Conservation (phyloP, 352 stramenopile genomes). For the Globisporangium nodosum region DNA sequence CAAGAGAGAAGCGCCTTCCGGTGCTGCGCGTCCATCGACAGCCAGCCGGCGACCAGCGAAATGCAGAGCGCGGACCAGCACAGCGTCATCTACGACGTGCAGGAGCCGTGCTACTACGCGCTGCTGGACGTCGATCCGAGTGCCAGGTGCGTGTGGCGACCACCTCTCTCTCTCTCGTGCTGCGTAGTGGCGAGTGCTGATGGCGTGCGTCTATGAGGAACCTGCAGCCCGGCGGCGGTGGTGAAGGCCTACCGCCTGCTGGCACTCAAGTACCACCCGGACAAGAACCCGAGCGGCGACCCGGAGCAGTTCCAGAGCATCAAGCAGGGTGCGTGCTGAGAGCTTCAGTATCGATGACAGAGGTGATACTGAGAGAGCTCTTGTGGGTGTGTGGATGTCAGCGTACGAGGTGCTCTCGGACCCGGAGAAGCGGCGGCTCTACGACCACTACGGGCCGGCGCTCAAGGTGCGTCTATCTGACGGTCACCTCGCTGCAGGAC, state of each 20-base stretch:
- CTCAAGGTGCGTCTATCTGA: too few relatives aligned
- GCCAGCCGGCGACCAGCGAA: too few relatives aligned
- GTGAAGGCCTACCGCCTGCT: slow-evolving; percentile 94
- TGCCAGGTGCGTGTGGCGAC: slow-evolving; percentile 30
- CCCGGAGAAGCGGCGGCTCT: slow-evolving; percentile 83
- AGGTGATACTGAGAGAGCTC: too few relatives aligned
- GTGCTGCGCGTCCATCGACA: too few relatives aligned
- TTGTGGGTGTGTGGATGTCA: slow-evolving; percentile 5
- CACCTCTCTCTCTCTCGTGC: background rate
- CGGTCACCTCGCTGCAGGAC: too few relatives aligned
- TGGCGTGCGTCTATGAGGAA: background rate
- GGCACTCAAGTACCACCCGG: slow-evolving; percentile 77
- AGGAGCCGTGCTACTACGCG: slow-evolving; percentile 62
- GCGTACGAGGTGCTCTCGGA: slow-evolving; percentile 91
- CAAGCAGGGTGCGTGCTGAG: background rate
- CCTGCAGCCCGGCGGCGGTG: slow-evolving; percentile 88
- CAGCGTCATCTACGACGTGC: slow-evolving; percentile 32
- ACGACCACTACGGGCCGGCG: slow-evolving; percentile 80
- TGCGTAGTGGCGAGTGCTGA: background rate
- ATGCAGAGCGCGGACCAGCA: slow-evolving; percentile 13
- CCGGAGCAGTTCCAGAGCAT: slow-evolving; percentile 12
- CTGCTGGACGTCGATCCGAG: slow-evolving; percentile 54
- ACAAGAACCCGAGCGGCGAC: slow-evolving; percentile 88
- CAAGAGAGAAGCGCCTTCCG: too few relatives aligned
- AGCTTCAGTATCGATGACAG: too few relatives aligned